These are phyloP conservation scores for Lyophyllum decastes DNA, from an alignment of 768 basidiomycete genomes.

Conservation along the genomic window DNA sequence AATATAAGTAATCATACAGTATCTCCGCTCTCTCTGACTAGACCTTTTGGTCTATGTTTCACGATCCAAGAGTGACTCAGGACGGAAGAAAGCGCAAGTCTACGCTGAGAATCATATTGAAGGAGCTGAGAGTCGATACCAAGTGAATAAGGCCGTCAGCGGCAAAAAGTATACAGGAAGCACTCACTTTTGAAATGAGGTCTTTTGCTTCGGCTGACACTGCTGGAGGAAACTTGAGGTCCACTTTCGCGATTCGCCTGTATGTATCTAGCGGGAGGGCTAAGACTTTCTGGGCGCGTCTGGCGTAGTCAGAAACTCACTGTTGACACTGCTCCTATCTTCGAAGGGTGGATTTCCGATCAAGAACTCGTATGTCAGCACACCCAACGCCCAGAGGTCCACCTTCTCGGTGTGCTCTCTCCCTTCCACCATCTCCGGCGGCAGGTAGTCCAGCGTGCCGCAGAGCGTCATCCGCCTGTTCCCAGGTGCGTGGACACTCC, in stretches of 20 bases:
- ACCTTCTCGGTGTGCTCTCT: slow-evolving; percentile 88
- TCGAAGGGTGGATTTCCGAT: slow-evolving; percentile 83
- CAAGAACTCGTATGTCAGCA: slow-evolving; percentile 95
- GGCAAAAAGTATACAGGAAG: not conserved
- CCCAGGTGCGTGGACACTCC: slow-evolving; percentile 96
- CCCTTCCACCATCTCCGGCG: slow-evolving; percentile 98
- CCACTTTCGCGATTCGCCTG: slow-evolving; percentile 84
- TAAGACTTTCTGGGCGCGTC: not conserved
- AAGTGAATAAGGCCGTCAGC: not conserved
- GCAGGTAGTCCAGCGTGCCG: slow-evolving; percentile 94
- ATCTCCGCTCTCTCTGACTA: slow-evolving; percentile 21
- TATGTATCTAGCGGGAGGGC: slow-evolving; percentile 68
- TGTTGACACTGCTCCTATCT: slow-evolving; percentile 74
- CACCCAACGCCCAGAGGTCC: slow-evolving; percentile 96
- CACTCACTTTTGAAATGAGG: slow-evolving; percentile 57
- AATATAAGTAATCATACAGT: not conserved
- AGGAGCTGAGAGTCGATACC: slow-evolving; percentile 58
- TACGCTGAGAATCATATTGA: slow-evolving; percentile 75
- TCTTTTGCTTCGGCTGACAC: slow-evolving; percentile 69
- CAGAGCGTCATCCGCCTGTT: slow-evolving; percentile 90
- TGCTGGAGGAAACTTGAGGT: slow-evolving; percentile 63
- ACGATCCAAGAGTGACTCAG: slow-evolving; percentile 86
- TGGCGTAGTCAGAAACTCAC: slow-evolving; percentile 39
- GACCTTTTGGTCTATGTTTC: slow-evolving; percentile 58
- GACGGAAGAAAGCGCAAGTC: slow-evolving; percentile 75